Percentiles rank a stretch among this genome's conserved stretches.
Evolutionary conservation across 495 filamentous ascomycete genomes (phyloP).

Genomic region (Copromyces sp.): DNA sequence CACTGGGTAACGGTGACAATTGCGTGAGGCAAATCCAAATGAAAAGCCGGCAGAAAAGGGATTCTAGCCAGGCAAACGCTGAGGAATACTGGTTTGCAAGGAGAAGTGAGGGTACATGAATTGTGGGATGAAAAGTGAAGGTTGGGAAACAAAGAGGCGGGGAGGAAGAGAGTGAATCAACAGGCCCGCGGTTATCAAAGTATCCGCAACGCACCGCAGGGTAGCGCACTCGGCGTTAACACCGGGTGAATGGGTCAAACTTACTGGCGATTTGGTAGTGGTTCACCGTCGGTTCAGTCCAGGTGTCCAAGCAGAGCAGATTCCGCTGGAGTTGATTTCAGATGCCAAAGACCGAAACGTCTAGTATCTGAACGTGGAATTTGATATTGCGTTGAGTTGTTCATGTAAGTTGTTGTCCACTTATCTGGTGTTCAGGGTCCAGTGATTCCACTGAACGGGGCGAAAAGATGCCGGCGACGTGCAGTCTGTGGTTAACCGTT

Average conservation of each 20-base stretch:
- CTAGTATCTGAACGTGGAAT: neutral
- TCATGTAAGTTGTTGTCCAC: neutral
- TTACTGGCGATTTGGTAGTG: neutral
- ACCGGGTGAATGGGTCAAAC: neutral
- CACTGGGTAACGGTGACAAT: neutral
- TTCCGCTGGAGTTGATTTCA: neutral
- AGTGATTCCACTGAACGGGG: neutral
- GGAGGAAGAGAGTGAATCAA: neutral
- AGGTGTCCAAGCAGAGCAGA: neutral
- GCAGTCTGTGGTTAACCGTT: conserved; percentile 1
- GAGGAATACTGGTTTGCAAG: neutral
- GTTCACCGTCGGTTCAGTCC: neutral
- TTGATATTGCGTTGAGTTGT: neutral
- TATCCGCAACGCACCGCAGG: neutral
- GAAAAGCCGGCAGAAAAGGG: neutral
- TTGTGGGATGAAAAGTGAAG: neutral
- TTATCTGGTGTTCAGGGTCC: neutral
- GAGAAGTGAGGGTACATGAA: neutral
- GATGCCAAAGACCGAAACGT: neutral
- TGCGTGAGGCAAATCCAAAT: neutral
- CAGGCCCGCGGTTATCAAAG: neutral
- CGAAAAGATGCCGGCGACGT: conserved; percentile 6
- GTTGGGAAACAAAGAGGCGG: neutral
- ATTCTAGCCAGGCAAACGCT: neutral
- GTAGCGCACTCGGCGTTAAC: neutral